Conservation (phyloP, 2,329 filamentous ascomycete genomes). For the Aspergillus novoparasiticus region DNA sequence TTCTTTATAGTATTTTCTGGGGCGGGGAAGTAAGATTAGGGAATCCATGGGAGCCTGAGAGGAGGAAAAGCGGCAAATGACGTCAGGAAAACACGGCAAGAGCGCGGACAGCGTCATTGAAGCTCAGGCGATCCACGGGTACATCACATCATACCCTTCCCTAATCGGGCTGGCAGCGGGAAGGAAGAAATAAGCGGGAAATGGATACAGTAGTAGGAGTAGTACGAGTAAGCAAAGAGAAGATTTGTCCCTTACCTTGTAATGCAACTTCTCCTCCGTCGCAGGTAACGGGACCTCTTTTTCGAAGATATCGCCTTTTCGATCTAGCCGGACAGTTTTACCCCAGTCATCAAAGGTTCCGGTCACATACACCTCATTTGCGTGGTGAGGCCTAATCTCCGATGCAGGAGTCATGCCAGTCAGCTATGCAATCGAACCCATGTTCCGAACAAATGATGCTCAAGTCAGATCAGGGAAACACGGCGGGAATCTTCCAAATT, state of each 20-base stretch:
- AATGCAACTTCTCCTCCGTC: slow-evolving; percentile 73
- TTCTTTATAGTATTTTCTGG: slow-evolving; percentile 24
- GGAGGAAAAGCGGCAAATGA: slow-evolving; percentile 15
- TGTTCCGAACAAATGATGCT: background rate
- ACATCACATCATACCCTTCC: background rate
- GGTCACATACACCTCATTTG: slow-evolving; percentile 88
- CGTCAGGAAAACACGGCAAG: slow-evolving; percentile 27
- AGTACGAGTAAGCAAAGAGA: background rate
- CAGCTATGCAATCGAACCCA: slow-evolving; percentile 26
- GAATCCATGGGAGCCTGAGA: background rate
- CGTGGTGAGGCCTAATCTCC: slow-evolving; percentile 72
- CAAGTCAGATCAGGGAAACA: background rate
- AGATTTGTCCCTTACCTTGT: slow-evolving; percentile 76
- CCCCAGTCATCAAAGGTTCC: slow-evolving; percentile 95
- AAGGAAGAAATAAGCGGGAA: slow-evolving; percentile 1
- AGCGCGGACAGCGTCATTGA: slow-evolving; percentile 27
- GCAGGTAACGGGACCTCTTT: slow-evolving; percentile 77
- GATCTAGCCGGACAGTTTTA: slow-evolving; percentile 81
- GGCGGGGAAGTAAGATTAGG: slow-evolving; percentile 1
- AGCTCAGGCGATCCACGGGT: slow-evolving; percentile 8
- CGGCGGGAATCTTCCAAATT: background rate
- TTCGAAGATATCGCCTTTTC: slow-evolving; percentile 70
- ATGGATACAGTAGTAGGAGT: background rate
- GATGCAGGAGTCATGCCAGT: slow-evolving; percentile 32
- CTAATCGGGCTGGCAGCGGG: background rate